Percentiles rank a stretch among this genome's conserved stretches.
Evolutionary conservation across 2,329 filamentous ascomycete species (phyloP).

Genomic region (Fusarium hostae): DNA sequence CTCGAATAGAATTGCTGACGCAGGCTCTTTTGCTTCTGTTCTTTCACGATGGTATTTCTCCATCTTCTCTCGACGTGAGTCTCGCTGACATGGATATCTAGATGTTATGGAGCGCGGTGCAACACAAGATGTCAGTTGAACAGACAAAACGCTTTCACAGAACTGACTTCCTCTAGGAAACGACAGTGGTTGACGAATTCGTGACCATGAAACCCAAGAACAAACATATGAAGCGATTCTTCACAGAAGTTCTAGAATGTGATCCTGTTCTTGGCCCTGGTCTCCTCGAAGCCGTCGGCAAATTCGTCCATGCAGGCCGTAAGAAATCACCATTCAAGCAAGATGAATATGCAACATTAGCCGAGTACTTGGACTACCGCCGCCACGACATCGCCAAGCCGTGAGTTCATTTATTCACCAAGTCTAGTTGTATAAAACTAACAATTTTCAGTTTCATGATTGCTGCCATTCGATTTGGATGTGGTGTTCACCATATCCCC

Average conservation of each 20-base stretch:
- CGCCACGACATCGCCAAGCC: slow-evolving; percentile 12
- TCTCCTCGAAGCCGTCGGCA: not conserved
- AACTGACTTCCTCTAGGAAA: slow-evolving; percentile 7
- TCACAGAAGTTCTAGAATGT: not conserved
- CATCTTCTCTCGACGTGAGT: fast-evolving
- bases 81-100: not conserved
- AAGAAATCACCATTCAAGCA: slow-evolving; percentile 21
- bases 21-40: slow-evolving; percentile 17
- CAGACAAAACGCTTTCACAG: fast-evolving
- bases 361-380: slow-evolving; percentile 14
- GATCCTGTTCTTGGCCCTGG: slow-evolving; percentile 15
- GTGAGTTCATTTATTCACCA: not conserved
- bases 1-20: slow-evolving; percentile 10
- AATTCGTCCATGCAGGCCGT: slow-evolving; percentile 15
- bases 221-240: slow-evolving; percentile 9
- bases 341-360: slow-evolving; percentile 2
- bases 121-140: slow-evolving; percentile 5
- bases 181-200: slow-evolving; percentile 17
- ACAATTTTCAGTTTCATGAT: slow-evolving; percentile 6
- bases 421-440: fast-evolving
- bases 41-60: slow-evolving; percentile 16
- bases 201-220: slow-evolving; percentile 17
- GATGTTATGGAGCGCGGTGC: slow-evolving; percentile 23
- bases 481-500: not conserved
- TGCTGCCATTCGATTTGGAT: slow-evolving; percentile 19